Evolutionary conservation across 176 grass and related monocot species (phyloP).

Genomic region (Cenchrus americanus): DNA sequence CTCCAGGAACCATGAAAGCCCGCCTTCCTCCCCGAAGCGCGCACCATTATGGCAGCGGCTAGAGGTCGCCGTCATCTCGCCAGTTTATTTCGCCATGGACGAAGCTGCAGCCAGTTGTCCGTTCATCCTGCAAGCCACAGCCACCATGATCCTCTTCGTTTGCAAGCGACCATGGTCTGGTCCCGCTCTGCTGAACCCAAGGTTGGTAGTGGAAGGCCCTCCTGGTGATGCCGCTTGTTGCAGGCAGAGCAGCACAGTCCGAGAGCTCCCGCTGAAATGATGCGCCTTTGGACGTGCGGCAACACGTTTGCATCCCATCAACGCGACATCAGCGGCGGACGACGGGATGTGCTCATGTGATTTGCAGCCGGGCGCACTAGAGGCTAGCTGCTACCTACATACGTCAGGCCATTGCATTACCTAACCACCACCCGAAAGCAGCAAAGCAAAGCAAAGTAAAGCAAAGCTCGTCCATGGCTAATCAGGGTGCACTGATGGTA

Average conservation of each 20-base stretch:
- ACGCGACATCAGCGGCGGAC: slow-evolving; percentile 14
- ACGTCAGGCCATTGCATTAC: neutral
- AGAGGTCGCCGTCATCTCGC: no score
- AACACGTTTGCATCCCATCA: neutral
- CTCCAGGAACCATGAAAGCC: no score
- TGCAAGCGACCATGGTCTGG: no score
- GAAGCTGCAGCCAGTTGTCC: no score
- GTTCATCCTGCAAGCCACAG: no score
- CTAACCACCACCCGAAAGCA: neutral
- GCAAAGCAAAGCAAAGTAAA: neutral
- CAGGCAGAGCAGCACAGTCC: neutral
- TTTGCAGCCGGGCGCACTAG: neutral
- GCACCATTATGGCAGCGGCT: no score
- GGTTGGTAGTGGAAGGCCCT: no score
- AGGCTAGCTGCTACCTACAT: neutral
- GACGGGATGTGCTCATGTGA: neutral
- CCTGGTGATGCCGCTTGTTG: neutral
- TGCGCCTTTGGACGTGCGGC: neutral
- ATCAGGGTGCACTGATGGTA: neutral
- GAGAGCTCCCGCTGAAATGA: neutral
- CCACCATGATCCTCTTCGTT: no score
- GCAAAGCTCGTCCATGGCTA: neutral
- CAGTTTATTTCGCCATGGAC: no score
- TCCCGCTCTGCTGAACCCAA: no score
- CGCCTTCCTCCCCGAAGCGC: no score